Evolutionary conservation across 148 eudicot species (phyloP), one percentile per base, ranked within the genome.

Genomic region (Vaccinium myrtillus): DNA sequence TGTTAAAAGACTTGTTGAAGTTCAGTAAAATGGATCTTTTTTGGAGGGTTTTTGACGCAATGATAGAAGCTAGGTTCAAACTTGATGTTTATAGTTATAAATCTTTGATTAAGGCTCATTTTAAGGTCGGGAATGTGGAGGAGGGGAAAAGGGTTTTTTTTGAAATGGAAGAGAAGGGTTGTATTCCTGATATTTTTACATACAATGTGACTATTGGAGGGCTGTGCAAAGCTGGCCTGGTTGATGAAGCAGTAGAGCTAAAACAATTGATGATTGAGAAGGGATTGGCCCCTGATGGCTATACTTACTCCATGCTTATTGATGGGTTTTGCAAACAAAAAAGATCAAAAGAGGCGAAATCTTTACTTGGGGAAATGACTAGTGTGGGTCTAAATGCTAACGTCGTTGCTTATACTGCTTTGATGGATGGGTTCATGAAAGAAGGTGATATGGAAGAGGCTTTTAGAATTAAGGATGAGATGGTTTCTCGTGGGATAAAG

Each of bases 191-290:
- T 90, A 53, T 87, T 54, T 85, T 93, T 43, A 93, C 97, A 49
- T 93, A 93, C 67, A 96, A 93, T 88, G 92, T 93, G 76, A 88
- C 93, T 73, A 90, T 96, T 84, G 90, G 89, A 79, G 97, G 99
- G 79, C 83, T 96, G 88, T 93, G 97, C 83, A 91, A 88, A 70
- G 36, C 36, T 32, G 36, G 36, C 36, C 36, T 32, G 36, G 36
- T 32, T 32, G 36, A 32, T 32, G 36, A 32, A 32, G 36, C 36
- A 32, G 36, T 32, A 32, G 36, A 32, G 36, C 36, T 32, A 32
- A 32, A 32, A 32, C 36, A 32, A 32, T 32, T 1, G 36, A 32
- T 32, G 36, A 32, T 32, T 32, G 36, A 32, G 36, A 32, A 32
- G 36, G 36, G 36, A 32, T 32, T 32, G 36, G 36, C 36, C 36